These are phyloP conservation scores for Myrmaecium sp. DNA, from an alignment of 2,329 filamentous ascomycete genomes.

Conservation along the genomic window DNA sequence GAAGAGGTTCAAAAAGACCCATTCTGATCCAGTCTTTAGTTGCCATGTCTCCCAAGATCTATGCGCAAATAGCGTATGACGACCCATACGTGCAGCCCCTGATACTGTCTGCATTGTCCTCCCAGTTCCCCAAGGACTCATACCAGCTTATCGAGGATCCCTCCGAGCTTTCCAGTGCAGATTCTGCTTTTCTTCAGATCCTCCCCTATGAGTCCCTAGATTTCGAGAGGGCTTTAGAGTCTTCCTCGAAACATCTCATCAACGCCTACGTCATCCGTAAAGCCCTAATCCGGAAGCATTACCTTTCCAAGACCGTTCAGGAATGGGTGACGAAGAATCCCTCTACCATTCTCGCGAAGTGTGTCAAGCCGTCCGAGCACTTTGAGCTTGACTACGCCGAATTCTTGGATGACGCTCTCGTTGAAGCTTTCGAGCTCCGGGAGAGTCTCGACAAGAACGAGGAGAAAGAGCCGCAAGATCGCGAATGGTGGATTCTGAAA, in stretches of 20 bases:
- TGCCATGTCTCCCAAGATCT: too few relatives aligned
- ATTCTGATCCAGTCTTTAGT: too few relatives aligned
- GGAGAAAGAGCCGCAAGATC: slow-evolving; percentile 18
- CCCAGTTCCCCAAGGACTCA: slow-evolving; percentile 37
- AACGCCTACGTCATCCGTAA: slow-evolving; percentile 95
- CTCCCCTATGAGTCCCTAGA: slow-evolving; percentile 75
- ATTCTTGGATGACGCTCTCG: slow-evolving; percentile 81
- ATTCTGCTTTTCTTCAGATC: slow-evolving; percentile 53
- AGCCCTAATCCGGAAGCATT: slow-evolving; percentile 91
- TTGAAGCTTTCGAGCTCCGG: slow-evolving; percentile 76
- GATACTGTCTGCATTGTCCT: slow-evolving; percentile 53
- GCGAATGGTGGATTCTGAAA: slow-evolving; percentile 96
- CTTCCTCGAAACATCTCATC: slow-evolving; percentile 46
- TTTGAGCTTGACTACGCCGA: slow-evolving; percentile 96
- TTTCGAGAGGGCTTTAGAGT: slow-evolving; percentile 54
- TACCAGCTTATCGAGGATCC: slow-evolving; percentile 39
- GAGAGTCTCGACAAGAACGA: slow-evolving; percentile 61
- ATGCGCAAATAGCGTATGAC: slow-evolving; percentile 68
- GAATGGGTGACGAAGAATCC: slow-evolving; percentile 81
- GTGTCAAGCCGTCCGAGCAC: slow-evolving; percentile 63
- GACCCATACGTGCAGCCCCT: slow-evolving; percentile 81
- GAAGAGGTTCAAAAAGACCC: too few relatives aligned
- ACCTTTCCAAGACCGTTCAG: slow-evolving; percentile 65
- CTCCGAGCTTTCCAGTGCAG: slow-evolving; percentile 28
- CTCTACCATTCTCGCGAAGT: slow-evolving; percentile 44